Evolutionary conservation across 2,329 filamentous ascomycete genomes (phyloP), one percentile per base, ranked within the genome.

Genomic region (Fusarium sp.): DNA sequence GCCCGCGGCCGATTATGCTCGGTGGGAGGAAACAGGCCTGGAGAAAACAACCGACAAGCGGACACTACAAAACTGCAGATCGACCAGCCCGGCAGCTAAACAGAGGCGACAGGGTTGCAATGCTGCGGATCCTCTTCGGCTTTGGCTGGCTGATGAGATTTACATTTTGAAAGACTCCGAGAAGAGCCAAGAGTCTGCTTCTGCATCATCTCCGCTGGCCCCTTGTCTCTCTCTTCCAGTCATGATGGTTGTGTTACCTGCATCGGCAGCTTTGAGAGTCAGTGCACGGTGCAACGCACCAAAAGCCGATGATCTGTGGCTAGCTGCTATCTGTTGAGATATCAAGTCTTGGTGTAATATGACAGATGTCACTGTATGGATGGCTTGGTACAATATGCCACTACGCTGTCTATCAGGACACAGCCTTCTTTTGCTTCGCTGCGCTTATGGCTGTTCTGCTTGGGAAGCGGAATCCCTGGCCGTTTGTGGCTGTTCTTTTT

Each of bases 1-100:
- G 47, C 63, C 57, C 57, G 63, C 65, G 60, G 66, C 66, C 73
- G 76, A 72, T 75, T 74, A 69, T 75, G 73, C 64, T 63, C 47
- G 49, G 59, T 39, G 66, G 60, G 60, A 54, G 70, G 55, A 68
- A 56, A 58, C 66, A 58, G 41, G 61, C 69, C 66, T 73, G 61
- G 66, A 70, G 63, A 70, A 62, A 68, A 51, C 49, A 66, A 63
- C 69, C 57, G 64, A 49, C 67, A 33, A 55, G 70, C 67, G 61
- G 74, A 66, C 56, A 69, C 66, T 66, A 57, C 67, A 76, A 77
- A 75, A 73, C 72, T 68, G 77, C 75, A 78, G 77, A 78, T 78
- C 77, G 70, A 69, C 69, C 61, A 66, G 69, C 71, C 66, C 74
- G 70, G 70, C 77, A 78, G 61, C 72, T 70, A 70, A 64, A 48